Percentiles rank a stretch among this genome's conserved stretches.
Conservation (phyloP, 495 filamentous ascomycete genomes). For the Neurospora sp. region DNA sequence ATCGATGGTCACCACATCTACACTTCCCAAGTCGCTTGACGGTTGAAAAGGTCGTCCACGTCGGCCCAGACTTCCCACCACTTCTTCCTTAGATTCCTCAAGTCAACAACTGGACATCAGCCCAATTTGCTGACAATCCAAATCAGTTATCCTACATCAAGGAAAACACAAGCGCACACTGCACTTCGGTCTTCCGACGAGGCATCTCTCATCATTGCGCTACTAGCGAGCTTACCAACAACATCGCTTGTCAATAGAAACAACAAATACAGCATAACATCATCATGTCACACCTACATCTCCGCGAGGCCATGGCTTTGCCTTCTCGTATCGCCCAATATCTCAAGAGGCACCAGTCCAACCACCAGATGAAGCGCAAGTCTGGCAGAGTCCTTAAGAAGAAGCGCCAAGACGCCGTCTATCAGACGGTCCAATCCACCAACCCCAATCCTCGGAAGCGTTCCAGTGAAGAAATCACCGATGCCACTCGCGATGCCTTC, state of each 20-base stretch:
- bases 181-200: background rate
- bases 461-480: background rate
- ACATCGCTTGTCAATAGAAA: background rate
- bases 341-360: background rate
- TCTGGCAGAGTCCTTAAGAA: background rate
- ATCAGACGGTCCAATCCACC: background rate
- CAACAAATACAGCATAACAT: background rate
- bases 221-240: background rate
- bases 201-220: too few species aligned
- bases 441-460: background rate
- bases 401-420: background rate
- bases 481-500: background rate
- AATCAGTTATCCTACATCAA: background rate
- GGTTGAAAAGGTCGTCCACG: background rate
- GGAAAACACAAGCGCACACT: background rate
- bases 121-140: background rate
- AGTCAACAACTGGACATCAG: background rate
- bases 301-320: background rate
- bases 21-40: background rate
- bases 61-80: background rate
- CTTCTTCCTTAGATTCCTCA: background rate
- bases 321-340: background rate
- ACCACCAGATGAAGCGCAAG: background rate
- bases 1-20: background rate
- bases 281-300: background rate